Percentiles rank a stretch among this genome's conserved stretches.
These are phyloP conservation scores for Pseudonitzschia multiseries DNA, from an alignment of 108 stramenopile genomes.

Conservation along the genomic window DNA sequence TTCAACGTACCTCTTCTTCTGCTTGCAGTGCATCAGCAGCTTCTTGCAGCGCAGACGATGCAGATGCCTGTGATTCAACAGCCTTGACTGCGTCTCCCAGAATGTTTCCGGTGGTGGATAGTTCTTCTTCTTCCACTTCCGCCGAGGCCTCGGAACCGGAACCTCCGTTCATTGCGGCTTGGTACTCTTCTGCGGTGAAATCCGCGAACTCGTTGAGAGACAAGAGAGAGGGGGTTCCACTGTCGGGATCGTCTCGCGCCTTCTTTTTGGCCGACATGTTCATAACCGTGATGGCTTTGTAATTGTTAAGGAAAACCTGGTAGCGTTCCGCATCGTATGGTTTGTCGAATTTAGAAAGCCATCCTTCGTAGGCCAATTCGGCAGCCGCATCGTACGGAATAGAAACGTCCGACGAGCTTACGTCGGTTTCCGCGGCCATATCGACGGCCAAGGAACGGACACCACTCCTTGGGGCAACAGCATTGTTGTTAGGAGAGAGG, in stretches of 20 bases:
- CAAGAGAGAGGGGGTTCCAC: conserved; percentile 46
- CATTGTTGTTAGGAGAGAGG: conserved; percentile 1
- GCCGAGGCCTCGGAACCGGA: conserved; percentile 5
- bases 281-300: conserved; percentile 75
- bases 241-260: conserved; percentile 55
- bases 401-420: conserved; percentile 45
- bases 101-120: conserved; percentile 44
- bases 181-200: conserved; percentile 75
- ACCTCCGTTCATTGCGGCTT: conserved; percentile 40
- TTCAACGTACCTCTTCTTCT: conserved; percentile 77
- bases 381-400: conserved; percentile 83
- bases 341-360: conserved; percentile 64
- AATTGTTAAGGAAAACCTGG: conserved; percentile 69
- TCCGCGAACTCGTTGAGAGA: conserved; percentile 82
- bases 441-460: conserved; percentile 13
- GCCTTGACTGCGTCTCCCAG: conserved; percentile 71
- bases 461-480: background rate
- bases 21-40: conserved; percentile 81
- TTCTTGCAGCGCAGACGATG: conserved; percentile 70
- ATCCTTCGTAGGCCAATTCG: conserved; percentile 77
- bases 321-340: conserved; percentile 50
- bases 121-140: background rate
- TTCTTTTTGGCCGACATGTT: conserved; percentile 80
- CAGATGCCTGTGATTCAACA: conserved; percentile 66
- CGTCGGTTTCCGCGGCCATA: conserved; percentile 22